A percentile compares a stretch with the other conserved stretches of the same genome.
Evolutionary conservation across 2,329 filamentous ascomycete species (phyloP).

Genomic region (Biscogniauxia sp.): DNA sequence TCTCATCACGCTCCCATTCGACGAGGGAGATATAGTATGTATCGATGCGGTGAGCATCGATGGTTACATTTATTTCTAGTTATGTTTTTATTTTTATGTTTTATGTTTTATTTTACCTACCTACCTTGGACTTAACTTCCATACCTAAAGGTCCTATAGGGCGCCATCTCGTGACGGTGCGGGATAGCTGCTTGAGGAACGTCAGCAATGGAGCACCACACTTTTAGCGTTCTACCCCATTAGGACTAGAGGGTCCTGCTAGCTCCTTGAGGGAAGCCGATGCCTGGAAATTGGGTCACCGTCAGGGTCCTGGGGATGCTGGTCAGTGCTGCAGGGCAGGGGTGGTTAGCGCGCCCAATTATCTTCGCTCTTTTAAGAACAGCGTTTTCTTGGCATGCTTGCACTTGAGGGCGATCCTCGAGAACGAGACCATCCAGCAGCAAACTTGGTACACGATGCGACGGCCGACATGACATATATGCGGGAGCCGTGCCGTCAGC

Average conservation of each 20-base stretch:
- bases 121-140: background rate
- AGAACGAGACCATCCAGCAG: background rate
- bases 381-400: background rate
- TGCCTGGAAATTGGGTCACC: conserved; percentile 10
- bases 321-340: conserved; percentile 6
- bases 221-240: background rate
- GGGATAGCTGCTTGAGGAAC: conserved; percentile 8
- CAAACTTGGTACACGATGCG: background rate
- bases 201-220: background rate
- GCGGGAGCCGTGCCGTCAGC: background rate
- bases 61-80: conserved; percentile 2
- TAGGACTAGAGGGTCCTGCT: background rate
- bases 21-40: background rate
- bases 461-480: background rate
- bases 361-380: background rate
- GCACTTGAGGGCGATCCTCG: background rate
- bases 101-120: background rate
- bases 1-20: background rate
- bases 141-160: background rate
- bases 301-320: conserved; percentile 7
- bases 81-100: conserved; percentile 9
- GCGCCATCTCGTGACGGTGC: conserved; percentile 13
- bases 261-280: conserved; percentile 19
- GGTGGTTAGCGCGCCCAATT: conserved; percentile 1
- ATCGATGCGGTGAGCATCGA: conserved; percentile 12